Conservation (phyloP, 2,329 filamentous ascomycete genomes). For the Myriosclerotinia duriaeana region DNA sequence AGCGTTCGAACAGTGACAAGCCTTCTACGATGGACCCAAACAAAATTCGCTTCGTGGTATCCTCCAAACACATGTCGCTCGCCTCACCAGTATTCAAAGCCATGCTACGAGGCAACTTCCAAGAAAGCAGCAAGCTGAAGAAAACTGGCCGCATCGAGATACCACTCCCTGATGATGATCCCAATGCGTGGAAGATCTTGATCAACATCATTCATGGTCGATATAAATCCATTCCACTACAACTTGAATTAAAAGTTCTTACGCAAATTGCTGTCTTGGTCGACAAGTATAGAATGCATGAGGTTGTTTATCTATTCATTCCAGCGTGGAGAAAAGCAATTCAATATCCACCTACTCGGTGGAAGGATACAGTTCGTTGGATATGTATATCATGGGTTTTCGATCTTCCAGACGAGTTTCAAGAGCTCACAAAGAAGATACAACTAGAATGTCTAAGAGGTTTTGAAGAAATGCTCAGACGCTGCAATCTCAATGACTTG, state of each 20-base stretch:
- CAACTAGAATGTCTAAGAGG: background rate
- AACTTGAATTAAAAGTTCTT: background rate
- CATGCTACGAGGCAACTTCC: background rate
- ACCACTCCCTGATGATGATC: background rate
- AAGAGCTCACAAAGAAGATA: background rate
- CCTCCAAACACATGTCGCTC: background rate
- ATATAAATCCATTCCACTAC: background rate
- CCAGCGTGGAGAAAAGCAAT: background rate
- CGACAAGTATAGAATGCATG: too few relatives aligned
- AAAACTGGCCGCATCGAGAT: background rate
- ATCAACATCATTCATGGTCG: slow-evolving; percentile 9
- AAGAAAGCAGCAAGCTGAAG: background rate
- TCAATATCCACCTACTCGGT: too few relatives aligned
- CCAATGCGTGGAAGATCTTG: background rate
- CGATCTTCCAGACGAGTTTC: background rate
- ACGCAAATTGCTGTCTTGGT: too few relatives aligned
- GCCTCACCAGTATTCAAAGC: background rate
- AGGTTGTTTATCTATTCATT: background rate
- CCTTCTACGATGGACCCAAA: too few relatives aligned
- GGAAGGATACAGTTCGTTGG: background rate
- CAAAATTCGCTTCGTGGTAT: too few relatives aligned
- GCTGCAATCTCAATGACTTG: too few relatives aligned
- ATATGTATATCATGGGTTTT: slow-evolving; percentile 5
- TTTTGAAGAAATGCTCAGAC: background rate
- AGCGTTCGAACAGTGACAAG: too few relatives aligned